phyloP scores from a whole-genome alignment of 805 yeast genomes.

The Hanseniaspora osmophila region DNA sequence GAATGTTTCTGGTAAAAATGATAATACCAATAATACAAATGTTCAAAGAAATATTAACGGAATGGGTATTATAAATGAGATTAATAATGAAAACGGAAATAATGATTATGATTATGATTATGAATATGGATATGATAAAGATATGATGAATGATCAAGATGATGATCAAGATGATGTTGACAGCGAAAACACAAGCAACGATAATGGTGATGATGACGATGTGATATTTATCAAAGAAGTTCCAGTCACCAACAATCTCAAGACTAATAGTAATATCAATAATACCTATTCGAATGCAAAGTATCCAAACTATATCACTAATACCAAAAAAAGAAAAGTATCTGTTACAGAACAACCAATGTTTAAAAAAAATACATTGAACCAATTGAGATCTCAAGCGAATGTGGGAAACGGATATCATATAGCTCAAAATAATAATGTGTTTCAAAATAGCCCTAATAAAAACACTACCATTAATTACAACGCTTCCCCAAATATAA shows the following conservation, averaged over 20 bases:
- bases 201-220: neutral
- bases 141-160: neutral
- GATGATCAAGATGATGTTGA: neutral
- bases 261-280: neutral
- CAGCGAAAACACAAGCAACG: too few relatives aligned
- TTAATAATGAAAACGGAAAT: too few relatives aligned
- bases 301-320: neutral
- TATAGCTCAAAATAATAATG: too few relatives aligned
- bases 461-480: too few relatives aligned
- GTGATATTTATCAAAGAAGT: neutral
- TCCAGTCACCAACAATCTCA: neutral
- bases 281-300: neutral
- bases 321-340: constrained; percentile 1
- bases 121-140: neutral
- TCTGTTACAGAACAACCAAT: constrained; percentile 1
- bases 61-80: too few relatives aligned
- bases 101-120: too few relatives aligned
- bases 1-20: too few relatives aligned
- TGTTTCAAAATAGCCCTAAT: neutral
- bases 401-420: neutral
- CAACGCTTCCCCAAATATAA: too few relatives aligned
- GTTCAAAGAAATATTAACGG: too few relatives aligned
- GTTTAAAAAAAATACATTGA: neutral
- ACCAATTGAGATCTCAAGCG: neutral
- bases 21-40: too few relatives aligned